These are phyloP conservation scores for Penicillium polonicum DNA, from an alignment of 2,329 filamentous ascomycete genomes.

Conservation along the genomic window DNA sequence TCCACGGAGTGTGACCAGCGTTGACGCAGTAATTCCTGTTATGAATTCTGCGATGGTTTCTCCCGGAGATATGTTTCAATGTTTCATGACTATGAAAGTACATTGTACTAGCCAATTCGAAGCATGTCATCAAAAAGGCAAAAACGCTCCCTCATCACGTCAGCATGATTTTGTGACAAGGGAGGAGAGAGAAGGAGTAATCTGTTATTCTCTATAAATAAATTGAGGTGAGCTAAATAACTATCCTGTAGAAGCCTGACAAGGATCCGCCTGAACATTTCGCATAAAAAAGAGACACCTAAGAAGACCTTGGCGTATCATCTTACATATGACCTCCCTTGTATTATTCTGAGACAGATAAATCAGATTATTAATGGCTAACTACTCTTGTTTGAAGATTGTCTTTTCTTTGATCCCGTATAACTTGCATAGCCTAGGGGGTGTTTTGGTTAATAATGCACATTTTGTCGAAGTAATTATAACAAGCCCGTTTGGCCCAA, in stretches of 20 bases:
- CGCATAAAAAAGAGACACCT: background rate
- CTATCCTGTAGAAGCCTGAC: background rate
- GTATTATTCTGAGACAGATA: background rate
- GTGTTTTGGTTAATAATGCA: background rate
- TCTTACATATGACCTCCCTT: background rate
- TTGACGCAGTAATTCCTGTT: too few relatives aligned
- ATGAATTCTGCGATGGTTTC: too few relatives aligned
- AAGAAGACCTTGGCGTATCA: background rate
- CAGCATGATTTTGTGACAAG: background rate
- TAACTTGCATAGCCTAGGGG: too few relatives aligned
- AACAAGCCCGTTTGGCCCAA: conserved; percentile 42
- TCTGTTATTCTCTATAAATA: background rate
- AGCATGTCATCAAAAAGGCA: background rate
- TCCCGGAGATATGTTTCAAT: too few relatives aligned
- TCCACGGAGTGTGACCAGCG: background rate
- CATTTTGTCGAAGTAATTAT: too few relatives aligned
- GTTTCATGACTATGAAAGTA: too few relatives aligned
- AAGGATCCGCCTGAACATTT: background rate
- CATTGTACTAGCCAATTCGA: background rate
- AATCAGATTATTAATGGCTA: too few relatives aligned
- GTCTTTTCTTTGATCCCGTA: too few relatives aligned
- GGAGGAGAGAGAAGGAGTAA: background rate
- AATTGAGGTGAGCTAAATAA: background rate
- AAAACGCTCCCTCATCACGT: background rate
- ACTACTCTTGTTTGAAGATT: background rate